Evolutionary conservation across 2,329 filamentous ascomycete species (phyloP).

Genomic region (Botrytis deweyae): DNA sequence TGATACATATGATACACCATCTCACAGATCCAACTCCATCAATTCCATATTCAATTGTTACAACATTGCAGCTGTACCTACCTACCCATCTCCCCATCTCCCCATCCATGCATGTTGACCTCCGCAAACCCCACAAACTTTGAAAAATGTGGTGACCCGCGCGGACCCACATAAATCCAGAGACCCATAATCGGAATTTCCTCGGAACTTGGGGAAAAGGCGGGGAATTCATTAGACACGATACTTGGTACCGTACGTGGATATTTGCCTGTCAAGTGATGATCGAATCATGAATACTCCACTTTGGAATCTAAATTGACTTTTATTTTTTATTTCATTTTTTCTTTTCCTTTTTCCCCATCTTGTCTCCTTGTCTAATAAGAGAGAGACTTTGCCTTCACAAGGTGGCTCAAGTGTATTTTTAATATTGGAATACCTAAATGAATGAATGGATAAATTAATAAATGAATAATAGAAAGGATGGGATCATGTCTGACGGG

Average conservation of each 20-base stretch:
- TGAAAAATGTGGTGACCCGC: neutral
- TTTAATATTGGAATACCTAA: no score
- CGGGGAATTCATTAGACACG: neutral
- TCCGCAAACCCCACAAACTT: neutral
- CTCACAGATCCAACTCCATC: neutral
- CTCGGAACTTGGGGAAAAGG: conserved; percentile 7
- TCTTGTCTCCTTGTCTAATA: neutral
- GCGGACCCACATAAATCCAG: neutral
- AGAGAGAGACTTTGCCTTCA: neutral
- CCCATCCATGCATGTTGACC: neutral
- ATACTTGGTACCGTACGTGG: neutral
- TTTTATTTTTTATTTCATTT: neutral
- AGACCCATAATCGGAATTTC: neutral
- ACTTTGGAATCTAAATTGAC: neutral
- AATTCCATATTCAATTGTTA: neutral
- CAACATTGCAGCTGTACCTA: neutral
- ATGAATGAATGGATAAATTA: no score
- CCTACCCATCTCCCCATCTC: no score
- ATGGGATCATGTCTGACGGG: neutral
- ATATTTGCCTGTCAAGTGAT: neutral
- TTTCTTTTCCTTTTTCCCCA: no score
- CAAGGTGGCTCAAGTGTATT: neutral
- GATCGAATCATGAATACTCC: neutral
- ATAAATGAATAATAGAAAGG: neutral
- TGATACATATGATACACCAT: neutral